A percentile compares a stretch with the other conserved stretches of the same genome.
Conservation (phyloP, 2,329 filamentous ascomycete genomes). For the Penicillium concentricum region DNA sequence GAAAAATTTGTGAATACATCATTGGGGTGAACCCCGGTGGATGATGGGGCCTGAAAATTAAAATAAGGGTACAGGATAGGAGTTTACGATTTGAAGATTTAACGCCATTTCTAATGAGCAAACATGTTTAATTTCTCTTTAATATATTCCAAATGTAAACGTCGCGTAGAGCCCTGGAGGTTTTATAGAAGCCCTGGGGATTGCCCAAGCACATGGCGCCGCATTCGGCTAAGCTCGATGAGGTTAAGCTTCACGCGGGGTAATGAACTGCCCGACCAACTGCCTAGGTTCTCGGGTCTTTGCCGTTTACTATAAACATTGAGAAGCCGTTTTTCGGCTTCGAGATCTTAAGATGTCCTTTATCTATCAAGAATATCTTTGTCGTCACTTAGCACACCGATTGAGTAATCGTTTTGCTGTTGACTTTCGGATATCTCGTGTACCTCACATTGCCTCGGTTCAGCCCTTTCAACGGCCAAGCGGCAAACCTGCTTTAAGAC, state of each 20-base stretch:
- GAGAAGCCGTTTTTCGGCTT: not conserved
- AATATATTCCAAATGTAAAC: not conserved
- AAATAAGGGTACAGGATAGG: conserved; percentile 33
- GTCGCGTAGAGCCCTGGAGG: not conserved
- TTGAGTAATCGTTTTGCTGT: not conserved
- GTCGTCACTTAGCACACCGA: conserved; percentile 1
- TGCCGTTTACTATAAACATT: conserved; percentile 16
- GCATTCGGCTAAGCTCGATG: conserved; percentile 18
- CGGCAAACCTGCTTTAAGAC: conserved; percentile 2
- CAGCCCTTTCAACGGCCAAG: not conserved
- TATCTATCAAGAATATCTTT: not conserved
- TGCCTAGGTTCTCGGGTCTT: conserved; percentile 26
- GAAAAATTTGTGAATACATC: conserved; percentile 25
- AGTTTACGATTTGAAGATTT: conserved; percentile 33
- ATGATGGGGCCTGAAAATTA: conserved; percentile 32
- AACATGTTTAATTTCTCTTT: conserved; percentile 7
- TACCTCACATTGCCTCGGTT: not conserved
- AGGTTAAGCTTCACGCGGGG: conserved; percentile 23
- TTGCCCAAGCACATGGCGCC: conserved; percentile 15
- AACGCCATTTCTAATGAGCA: conserved; percentile 24
- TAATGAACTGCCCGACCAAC: conserved; percentile 23
- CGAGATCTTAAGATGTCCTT: conserved; percentile 10
- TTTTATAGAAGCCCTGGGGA: not conserved
- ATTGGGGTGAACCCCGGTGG: conserved; percentile 25
- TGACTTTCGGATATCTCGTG: not conserved